Evolutionary conservation across 371 early-diverging fungal species (phyloP).

Genomic region (Nematocida homosporus): DNA sequence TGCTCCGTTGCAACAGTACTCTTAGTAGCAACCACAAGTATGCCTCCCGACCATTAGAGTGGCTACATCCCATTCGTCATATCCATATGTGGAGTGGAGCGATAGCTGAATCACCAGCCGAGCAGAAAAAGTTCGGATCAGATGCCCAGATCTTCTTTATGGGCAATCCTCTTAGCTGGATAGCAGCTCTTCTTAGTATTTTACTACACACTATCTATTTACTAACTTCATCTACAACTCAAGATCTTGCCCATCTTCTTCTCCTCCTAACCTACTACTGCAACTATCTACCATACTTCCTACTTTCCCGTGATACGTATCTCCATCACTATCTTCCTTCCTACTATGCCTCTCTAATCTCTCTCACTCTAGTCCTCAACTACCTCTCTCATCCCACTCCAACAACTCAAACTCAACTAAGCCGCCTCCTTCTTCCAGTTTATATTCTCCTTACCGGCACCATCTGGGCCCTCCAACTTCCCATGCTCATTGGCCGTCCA

Average conservation of each 20-base stretch:
- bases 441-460: no score
- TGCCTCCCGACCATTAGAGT: neutral
- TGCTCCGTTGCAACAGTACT: slow-evolving; percentile 11
- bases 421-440: no score
- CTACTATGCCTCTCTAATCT: slow-evolving; percentile 38
- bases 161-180: neutral
- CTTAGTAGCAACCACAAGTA: slow-evolving; percentile 14
- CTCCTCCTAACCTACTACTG: slow-evolving; percentile 11
- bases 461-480: no score
- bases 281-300: slow-evolving; percentile 44
- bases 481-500: slow-evolving; percentile 1
- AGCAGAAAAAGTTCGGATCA: neutral
- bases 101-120: neutral
- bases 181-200: neutral
- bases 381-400: neutral
- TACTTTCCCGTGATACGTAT: slow-evolving; percentile 26
- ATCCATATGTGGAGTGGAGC: slow-evolving; percentile 46
- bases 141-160: slow-evolving; percentile 30
- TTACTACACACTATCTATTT: neutral
- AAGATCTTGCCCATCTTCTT: neutral
- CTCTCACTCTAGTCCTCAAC: neutral
- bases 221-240: neutral
- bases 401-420: no score
- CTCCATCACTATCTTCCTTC: slow-evolving; percentile 44
- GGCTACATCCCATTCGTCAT: slow-evolving; percentile 1